Evolutionary conservation across 768 basidiomycete genomes (phyloP), one percentile per base, ranked within the genome.

Genomic region (Boletellus sp.): DNA sequence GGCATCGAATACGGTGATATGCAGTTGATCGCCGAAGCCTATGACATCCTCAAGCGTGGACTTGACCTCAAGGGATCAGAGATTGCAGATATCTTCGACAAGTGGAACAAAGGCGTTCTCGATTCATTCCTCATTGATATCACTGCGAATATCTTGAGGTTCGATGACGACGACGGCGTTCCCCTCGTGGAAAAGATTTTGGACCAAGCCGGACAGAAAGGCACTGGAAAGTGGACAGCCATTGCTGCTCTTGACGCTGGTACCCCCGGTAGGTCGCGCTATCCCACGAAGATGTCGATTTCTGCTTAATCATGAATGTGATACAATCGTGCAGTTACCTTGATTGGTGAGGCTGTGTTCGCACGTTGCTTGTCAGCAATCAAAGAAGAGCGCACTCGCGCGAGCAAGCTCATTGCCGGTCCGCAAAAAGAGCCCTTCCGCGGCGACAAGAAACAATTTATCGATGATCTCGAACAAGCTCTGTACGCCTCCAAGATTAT

Each of bases 1-100:
- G 95, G 95, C 77, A 99, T 99, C 71, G 96, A 99, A 72, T 97
- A 97, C 67, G 94, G 91, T 62, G 96, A 99, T 74, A 99, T 99
- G 96, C 95, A 98, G 71, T 78, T 98, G 67, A 98, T 99, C 59
- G 91, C 93, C 53, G 96, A 99, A 74, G 94, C 92, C 6, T 99
- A 99, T 70, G 95, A 97, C 69, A 96, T 99, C 73, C 85, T 99
- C 68, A 93, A 92, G 78, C 90, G 93, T 60, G 95, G 95, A 54
- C 87, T 98, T 61, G 91, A 86, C 56, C 78, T 95, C 50, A 40
- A 67, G 31, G 93, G 96, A 65, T 77, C 77, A 52, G 96, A 99
- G 73, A 98, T 99, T 57, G 87, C 94, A 53, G 86, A 85, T 56
- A 94, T 97, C 71, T 98, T 99, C 75, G 68, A 78, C 46, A 90